A percentile compares a stretch with the other conserved stretches of the same genome.
phyloP scores from a whole-genome alignment of 192 early-diverging fungal species.

The Chytriomyces sp. region DNA sequence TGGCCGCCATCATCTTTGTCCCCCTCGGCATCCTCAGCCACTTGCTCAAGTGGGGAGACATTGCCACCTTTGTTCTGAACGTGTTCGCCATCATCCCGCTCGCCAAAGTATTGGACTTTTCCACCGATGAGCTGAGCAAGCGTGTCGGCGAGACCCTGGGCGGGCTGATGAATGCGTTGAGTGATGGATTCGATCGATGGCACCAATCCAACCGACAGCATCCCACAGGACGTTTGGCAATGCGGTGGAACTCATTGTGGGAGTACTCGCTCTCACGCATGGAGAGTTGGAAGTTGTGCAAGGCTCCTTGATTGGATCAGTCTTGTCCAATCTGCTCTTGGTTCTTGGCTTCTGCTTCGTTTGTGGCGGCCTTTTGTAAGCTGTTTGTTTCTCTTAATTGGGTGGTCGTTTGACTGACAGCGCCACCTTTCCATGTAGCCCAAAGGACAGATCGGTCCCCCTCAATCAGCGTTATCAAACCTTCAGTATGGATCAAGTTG shows the following conservation, averaged over 20 bases:
- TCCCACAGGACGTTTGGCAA: constrained; percentile 69
- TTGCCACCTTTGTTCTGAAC: constrained; percentile 76
- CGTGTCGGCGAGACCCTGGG: constrained; percentile 58
- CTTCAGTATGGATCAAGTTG: constrained; percentile 6
- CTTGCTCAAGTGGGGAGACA: constrained; percentile 64
- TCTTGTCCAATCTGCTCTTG: constrained; percentile 87
- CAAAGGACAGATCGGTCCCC: background rate
- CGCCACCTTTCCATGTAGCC: background rate
- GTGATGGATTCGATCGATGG: background rate
- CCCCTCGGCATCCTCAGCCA: constrained; percentile 77
- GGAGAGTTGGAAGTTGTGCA: constrained; percentile 84
- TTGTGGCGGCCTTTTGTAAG: constrained; percentile 64
- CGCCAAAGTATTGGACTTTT: constrained; percentile 82
- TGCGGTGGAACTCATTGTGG: constrained; percentile 79
- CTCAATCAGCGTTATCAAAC: constrained; percentile 2
- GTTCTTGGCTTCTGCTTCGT: constrained; percentile 89
- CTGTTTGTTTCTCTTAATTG: too few relatives aligned
- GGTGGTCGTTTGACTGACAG: background rate
- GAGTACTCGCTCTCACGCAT: constrained; percentile 76
- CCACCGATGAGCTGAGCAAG: constrained; percentile 73
- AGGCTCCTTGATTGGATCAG: constrained; percentile 85
- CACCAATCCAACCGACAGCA: background rate
- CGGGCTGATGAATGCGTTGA: constrained; percentile 72
- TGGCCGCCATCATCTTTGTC: constrained; percentile 72
- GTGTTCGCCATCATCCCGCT: constrained; percentile 86